phyloP scores from a whole-genome alignment of 371 early-diverging fungal species.

The Rhizomucor miehei region DNA sequence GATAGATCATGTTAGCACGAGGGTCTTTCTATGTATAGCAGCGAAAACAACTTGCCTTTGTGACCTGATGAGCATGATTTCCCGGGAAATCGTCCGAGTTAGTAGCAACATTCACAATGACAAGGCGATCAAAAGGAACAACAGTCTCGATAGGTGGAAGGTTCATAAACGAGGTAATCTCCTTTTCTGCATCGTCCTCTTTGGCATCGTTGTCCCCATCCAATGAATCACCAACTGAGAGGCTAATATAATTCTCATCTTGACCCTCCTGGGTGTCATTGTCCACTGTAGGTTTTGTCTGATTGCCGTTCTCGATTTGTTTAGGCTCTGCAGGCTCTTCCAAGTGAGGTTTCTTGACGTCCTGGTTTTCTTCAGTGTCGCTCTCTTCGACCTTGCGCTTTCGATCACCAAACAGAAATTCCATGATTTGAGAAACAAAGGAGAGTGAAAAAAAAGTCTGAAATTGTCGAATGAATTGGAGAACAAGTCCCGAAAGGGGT shows the following conservation, averaged over 20 bases:
- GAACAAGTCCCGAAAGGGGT: too few relatives aligned
- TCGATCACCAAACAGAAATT: background rate
- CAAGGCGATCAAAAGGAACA: slow-evolving; percentile 57
- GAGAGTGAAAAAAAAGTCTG: too few relatives aligned
- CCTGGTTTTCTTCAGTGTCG: background rate
- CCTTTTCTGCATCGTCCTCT: background rate
- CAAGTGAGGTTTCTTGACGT: background rate
- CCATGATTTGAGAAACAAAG: too few relatives aligned
- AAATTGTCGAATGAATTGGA: too few relatives aligned
- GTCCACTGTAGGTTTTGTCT: background rate
- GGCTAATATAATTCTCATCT: background rate
- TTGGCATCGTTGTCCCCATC: background rate
- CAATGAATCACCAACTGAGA: background rate
- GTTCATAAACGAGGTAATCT: background rate
- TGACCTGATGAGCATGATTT: slow-evolving; percentile 56
- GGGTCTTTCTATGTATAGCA: background rate
- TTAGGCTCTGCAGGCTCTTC: background rate
- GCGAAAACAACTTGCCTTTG: slow-evolving; percentile 38
- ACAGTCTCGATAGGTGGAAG: slow-evolving; percentile 7
- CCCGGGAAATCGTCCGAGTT: slow-evolving; percentile 75
- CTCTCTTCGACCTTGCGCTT: background rate
- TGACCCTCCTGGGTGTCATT: background rate
- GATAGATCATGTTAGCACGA: slow-evolving; percentile 3
- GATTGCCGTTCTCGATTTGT: background rate
- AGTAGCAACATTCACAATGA: slow-evolving; percentile 67